Evolutionary conservation across 345 rosid species (phyloP), one percentile per base, ranked within the genome.

Genomic region (Psidium friedrichsthalianum): DNA sequence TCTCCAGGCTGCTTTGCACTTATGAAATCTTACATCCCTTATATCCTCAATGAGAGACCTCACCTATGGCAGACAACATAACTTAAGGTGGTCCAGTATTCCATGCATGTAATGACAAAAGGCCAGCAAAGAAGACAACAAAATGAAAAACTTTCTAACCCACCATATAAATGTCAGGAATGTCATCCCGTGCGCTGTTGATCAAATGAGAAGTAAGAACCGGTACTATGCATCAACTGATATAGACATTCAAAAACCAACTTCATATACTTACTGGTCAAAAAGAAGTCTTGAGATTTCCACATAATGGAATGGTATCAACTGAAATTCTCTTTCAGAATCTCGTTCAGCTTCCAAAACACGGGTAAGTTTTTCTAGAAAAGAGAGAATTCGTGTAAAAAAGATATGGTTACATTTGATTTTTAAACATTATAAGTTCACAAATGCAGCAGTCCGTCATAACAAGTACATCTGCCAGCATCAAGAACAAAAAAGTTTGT

Each of bases 1-100:
- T 91, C 85, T 96, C 97, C 82, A 97, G 90, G 90, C 95, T 97
- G 82, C 95, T 94, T 89, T 97, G 97, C 40, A 96, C 95, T 91
- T 95, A 89, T 97, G 98, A 86, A 97, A 94, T 86, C 99, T 90
- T 82, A 97, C 98, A 84, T 95, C 96, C 90, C 98, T 95, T 88
- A 97, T 96, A 88, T 96, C 99, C 91, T 97, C 99, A 12, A 93
- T 86, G 74, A 97, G 94, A 69, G 99, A 95, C 88, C 96, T 92
- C 84, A 93, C 99, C 99, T 97, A 84, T 6, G 85, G 86, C 76
- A 85, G 64, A 74, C 15, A 69, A 64, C 56, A 61, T 51, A 52
- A 25, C 40, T 36, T 44, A 84, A 84, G 85, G 6, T 69, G 13
- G 25, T 69, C 80, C 11, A 69, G 80, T 29, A 84, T 85, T 80